Evolutionary conservation across 2,329 filamentous ascomycete species (phyloP), one percentile per base, ranked within the genome.

Genomic region (Sclerotinia borealis): DNA sequence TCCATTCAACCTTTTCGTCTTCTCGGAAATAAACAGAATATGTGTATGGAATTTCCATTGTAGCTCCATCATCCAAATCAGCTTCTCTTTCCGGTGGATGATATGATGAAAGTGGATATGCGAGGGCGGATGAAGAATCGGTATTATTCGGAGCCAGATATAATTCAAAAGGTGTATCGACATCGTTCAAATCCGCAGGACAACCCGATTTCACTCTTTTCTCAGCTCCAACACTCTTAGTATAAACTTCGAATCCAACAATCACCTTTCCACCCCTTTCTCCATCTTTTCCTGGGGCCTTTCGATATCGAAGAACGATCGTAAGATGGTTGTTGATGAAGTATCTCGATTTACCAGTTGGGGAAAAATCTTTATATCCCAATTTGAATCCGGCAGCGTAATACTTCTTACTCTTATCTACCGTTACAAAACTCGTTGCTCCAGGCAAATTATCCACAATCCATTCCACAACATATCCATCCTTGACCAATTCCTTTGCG

Each of bases 21-120:
- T 96, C 90, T 59, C 91, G 87, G 78, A 92, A 96, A 76, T 95
- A 96, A 17, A 96, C 89, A 3, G 91, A 93, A 77, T 96, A 96
- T 0, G 91, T 90, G 76, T 93, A 96, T 0, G 92, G 91, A 59
- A 96, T 88, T 2, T 82, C 86, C 56, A 95, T 75, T 2, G 80
- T 90, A 17, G 85, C 84, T 31, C 83, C 83, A 64, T 90, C 87
- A 48, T 88, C 83, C 29, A 82, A 79, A 58, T 87, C 84, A 48
- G 80, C 78, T 41, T 82, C 80, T 45, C 81, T 79, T 63, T 84
- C 78, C 0, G 82, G 71, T 47, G 72, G 83, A 34, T 83, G 76
- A 72, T 88, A 87, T 1, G 85, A 86, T 0, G 83, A 83, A 34
- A 84, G 82, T 2, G 81, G 78, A 65, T 87, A 84, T 66, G 84